These are phyloP conservation scores for Sordariomycetes sp. DNA, from an alignment of 2,329 filamentous ascomycete species.

Conservation along the genomic window DNA sequence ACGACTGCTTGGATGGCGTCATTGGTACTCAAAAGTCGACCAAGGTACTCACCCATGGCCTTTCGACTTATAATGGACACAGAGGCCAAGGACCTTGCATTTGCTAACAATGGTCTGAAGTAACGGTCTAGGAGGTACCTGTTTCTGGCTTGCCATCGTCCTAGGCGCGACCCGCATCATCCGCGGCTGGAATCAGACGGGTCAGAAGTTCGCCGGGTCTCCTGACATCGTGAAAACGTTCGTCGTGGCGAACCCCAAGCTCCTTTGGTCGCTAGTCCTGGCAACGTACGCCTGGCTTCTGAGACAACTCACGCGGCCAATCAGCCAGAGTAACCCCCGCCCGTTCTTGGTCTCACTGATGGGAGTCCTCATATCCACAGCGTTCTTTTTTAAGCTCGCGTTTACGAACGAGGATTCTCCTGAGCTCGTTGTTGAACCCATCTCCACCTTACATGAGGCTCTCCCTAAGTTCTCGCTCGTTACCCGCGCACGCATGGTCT, in stretches of 20 bases:
- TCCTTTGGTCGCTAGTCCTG: constrained; percentile 65
- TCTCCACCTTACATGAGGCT: constrained; percentile 22
- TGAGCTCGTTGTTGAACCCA: constrained; percentile 51
- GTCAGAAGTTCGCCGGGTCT: constrained; percentile 87
- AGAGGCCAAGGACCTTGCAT: background rate
- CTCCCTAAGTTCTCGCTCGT: constrained; percentile 31
- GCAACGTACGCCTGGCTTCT: constrained; percentile 53
- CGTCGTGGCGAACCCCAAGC: constrained; percentile 44
- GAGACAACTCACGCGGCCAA: constrained; percentile 24
- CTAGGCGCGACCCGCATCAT: constrained; percentile 52
- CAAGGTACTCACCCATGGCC: constrained; percentile 13
- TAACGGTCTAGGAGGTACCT: background rate
- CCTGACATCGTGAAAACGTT: constrained; percentile 71
- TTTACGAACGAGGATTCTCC: constrained; percentile 84
- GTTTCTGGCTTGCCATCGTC: constrained; percentile 25
- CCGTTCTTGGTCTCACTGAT: constrained; percentile 25
- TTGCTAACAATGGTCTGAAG: background rate
- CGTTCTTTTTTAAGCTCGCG: constrained; percentile 75
- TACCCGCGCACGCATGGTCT: constrained; percentile 33
- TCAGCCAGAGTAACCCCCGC: constrained; percentile 17
- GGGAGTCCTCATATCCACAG: constrained; percentile 31
- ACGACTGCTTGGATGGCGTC: constrained; percentile 55
- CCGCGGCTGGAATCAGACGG: constrained; percentile 89
- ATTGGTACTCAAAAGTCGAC: constrained; percentile 33
- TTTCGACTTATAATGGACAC: background rate